Evolutionary conservation across 306 rosid species (phyloP).

Genomic region (Cicer judaicum): DNA sequence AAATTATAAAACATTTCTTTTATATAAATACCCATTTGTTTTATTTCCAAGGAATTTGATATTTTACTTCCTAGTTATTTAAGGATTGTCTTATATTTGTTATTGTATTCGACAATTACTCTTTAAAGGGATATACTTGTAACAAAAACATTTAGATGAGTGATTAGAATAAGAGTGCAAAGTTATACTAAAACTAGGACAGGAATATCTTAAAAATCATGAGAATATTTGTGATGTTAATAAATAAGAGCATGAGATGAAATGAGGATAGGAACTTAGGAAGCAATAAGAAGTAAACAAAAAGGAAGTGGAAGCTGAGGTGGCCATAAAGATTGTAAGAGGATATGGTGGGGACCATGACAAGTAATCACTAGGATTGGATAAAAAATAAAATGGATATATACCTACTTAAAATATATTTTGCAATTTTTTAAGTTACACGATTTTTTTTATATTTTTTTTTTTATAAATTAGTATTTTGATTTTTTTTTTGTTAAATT

Average conservation of each 20-base stretch:
- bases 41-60: no score
- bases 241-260: neutral
- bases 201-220: neutral
- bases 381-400: no score
- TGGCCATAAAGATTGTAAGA: slow-evolving; percentile 60
- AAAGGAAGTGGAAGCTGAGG: slow-evolving; percentile 46
- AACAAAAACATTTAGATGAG: neutral
- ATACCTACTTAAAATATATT: no score
- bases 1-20: no score
- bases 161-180: neutral
- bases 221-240: neutral
- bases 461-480: no score
- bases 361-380: neutral
- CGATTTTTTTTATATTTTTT: no score
- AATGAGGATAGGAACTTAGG: neutral
- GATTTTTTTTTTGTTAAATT: no score
- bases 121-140: neutral
- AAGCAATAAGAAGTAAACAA: neutral
- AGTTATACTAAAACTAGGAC: neutral
- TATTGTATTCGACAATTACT: no score
- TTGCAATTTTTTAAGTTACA: no score
- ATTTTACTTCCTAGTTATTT: no score
- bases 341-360: slow-evolving; percentile 47
- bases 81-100: no score
- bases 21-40: no score